Percentiles rank a stretch among this genome's conserved stretches.
These are phyloP conservation scores for Ogataea methanolica DNA, from an alignment of 805 yeast genomes.

Conservation along the genomic window DNA sequence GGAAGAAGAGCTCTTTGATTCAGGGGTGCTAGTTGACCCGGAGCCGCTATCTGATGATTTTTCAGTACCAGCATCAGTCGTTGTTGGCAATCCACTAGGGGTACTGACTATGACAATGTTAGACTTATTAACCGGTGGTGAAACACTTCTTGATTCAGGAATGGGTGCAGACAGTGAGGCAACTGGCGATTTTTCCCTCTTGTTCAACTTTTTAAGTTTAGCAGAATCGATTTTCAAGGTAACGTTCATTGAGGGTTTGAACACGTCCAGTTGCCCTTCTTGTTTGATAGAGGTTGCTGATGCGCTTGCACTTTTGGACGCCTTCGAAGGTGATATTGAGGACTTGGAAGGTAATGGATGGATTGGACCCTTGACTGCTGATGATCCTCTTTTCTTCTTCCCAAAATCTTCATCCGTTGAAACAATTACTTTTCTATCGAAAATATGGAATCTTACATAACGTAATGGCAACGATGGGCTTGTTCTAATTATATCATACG, in stretches of 20 bases:
- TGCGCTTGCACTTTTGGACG: not conserved
- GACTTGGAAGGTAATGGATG: no score
- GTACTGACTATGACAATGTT: no score
- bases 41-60: no score
- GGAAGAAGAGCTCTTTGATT: no score
- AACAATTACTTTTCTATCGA: slow-evolving; percentile 18
- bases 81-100: no score
- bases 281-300: not conserved
- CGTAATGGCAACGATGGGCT: slow-evolving; percentile 24
- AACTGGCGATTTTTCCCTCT: no score
- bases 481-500: slow-evolving; percentile 17
- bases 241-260: not conserved
- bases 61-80: no score
- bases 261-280: not conserved
- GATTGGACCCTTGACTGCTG: not conserved
- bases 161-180: no score
- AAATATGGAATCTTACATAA: slow-evolving; percentile 31
- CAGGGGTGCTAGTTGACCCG: no score
- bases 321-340: not conserved
- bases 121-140: no score
- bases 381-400: not conserved
- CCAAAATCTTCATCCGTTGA: slow-evolving; percentile 26
- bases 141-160: no score
- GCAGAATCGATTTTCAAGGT: not conserved
- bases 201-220: not conserved